A percentile compares a stretch with the other conserved stretches of the same genome.
Evolutionary conservation across 306 rosid genomes (phyloP).

Genomic region (Fragaria nilgerrensis): DNA sequence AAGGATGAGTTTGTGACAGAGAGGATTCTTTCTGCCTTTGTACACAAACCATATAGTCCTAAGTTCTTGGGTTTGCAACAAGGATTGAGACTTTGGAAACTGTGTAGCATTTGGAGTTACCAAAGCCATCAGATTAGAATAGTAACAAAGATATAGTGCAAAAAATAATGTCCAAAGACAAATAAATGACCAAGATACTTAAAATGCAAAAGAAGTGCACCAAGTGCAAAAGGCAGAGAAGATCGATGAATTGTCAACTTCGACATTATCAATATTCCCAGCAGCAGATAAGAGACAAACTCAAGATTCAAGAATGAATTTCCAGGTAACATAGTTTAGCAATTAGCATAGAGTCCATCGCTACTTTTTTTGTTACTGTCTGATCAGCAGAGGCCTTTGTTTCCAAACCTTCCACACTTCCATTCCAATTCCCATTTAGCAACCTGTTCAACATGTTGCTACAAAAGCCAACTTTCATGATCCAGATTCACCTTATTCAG

Average conservation of each 20-base stretch:
- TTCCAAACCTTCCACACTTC: background rate
- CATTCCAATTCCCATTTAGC: background rate
- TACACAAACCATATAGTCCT: background rate
- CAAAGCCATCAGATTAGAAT: background rate
- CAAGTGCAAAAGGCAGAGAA: background rate
- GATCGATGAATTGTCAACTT: background rate
- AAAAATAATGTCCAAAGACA: background rate
- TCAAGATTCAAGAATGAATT: background rate
- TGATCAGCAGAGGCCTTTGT: background rate
- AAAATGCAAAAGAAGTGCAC: background rate
- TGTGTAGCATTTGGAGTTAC: background rate
- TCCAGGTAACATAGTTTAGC: background rate
- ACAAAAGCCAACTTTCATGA: background rate
- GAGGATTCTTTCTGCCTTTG: background rate
- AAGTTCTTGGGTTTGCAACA: background rate
- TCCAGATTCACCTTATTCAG: background rate
- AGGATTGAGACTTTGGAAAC: background rate
- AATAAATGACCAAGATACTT: background rate
- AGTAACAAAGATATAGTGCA: too few species aligned
- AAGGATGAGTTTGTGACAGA: background rate
- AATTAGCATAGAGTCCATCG: conserved; percentile 1
- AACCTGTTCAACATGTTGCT: background rate
- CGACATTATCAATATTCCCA: background rate
- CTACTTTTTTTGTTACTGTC: background rate
- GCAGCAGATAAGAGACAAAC: background rate